Base-by-base conservation (phyloP, 495 filamentous ascomycete species). In the Parachaetomium inaequale region DNA sequence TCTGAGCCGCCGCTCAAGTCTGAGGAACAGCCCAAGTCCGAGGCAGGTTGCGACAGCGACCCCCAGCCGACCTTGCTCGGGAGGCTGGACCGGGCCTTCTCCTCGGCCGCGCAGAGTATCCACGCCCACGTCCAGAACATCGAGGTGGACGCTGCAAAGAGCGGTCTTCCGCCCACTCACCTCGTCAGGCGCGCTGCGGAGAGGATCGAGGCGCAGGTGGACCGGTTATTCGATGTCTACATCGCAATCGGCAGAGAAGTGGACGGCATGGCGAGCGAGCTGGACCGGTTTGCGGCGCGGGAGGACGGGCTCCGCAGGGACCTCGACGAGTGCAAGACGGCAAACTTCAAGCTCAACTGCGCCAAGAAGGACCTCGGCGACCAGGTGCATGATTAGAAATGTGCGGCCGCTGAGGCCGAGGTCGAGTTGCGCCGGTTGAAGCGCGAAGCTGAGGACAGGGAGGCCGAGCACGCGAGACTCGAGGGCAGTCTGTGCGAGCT, bases 351-450 rank as follows among this genome's bases (percentile, higher is more conserved):
- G 34, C 36, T 56, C 2, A 11, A 12, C 14, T 43, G 25, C 7
- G 17, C 36, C 6, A 56, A 43, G 15, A 56, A 56, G 54, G 54
- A 56, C 17, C 17, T 56, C 6, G 11, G 19, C 38, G 54, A 56
- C 12, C 23, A 56, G 36, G 25, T 31, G 8, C 36, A 19, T 2
- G 14, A 29, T 0, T 7, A 29, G 23, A 43, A 31, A 34, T 26
- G 15, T 4, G 25, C 54, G 11, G 54, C 54, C 0, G 54, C 23
- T 25, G 38, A 29, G 25, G 19, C 36, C 7, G 54, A 53, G 11
- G n/a, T 6, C n/a, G 51, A 53, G 31, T 5, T 36, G 51, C 31
- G 31, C 8, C 29, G 51, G 31, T 31, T 36, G n/a, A 36, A 43
- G 52, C 32, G 32, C 14, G 23, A 40, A 23, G 7, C 11, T 15